Base-by-base conservation (phyloP, 164 flowering plant genomes). In the Vitis labrusca region DNA sequence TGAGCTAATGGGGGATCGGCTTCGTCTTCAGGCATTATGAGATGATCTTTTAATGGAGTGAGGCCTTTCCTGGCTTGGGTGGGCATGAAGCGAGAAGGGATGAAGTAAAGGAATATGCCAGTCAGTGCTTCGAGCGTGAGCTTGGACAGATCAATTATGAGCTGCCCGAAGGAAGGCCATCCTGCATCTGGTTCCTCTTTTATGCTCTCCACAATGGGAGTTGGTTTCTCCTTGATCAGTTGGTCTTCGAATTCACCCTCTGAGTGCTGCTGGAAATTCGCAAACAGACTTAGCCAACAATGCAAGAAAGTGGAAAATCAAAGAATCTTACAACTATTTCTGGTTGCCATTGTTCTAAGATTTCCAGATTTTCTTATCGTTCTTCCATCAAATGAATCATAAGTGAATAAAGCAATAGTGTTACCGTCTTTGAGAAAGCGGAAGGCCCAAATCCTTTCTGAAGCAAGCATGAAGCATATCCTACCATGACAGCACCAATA, bases 131-230 rank as follows among this genome's bases (percentile, higher is more conserved):
- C 94, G 5, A 87, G 55, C 8, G 81, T 82, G 7, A 89, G 84
- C 72, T 88, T 91, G 16, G 81, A 78, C 14, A 91, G 81, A 80
- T 94, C 98, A 44, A 71, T 27, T 10, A 89, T 1, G 52, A 94
- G 91, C 68, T 87, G 91, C 13, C 93, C 92, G 65, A 89, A 86
- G 50, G 97, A 91, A 64, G 96, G 93, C 98, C 96, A 91, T 63
- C 86, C 88, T 17, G 85, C 88, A 64, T 78, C 79, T 29, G 82
- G 88, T 62, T 89, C 94, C 71, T 94, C 91, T 73, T 86, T 88
- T 14, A 75, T 53, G 67, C 68, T 81, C 64, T 85, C 90, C 17
- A 69, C 78, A 5, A 80, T 48, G 10, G 78, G 84, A 66, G 77
- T 76, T 1, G 84, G 77, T 69, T 86, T 84, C 75, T 86, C 85